Percentiles rank a stretch among this genome's conserved stretches.
These are phyloP conservation scores for Laburnicola sp. DNA, from an alignment of 2,329 filamentous ascomycete species.

Conservation along the genomic window DNA sequence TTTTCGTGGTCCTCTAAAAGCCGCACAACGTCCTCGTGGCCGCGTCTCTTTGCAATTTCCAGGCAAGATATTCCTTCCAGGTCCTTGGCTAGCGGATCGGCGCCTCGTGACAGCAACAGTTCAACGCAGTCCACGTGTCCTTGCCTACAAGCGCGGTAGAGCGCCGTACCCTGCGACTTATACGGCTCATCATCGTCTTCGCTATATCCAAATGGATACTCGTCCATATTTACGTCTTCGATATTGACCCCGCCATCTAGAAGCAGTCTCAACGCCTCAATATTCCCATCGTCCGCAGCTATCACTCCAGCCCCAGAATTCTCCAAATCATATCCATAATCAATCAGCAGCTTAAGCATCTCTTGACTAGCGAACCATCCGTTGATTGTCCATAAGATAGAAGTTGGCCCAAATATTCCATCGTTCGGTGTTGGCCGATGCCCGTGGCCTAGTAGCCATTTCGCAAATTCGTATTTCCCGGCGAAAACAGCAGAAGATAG, in stretches of 20 bases:
- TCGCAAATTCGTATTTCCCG: constrained; percentile 5
- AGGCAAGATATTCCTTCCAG: constrained; percentile 1
- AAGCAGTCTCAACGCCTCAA: constrained; percentile 11
- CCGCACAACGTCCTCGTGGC: constrained; percentile 1
- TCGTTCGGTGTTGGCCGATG: constrained; percentile 7
- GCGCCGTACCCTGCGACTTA: constrained; percentile 11
- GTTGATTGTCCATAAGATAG: not conserved
- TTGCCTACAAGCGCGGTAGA: constrained; percentile 12
- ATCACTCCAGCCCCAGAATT: constrained; percentile 2
- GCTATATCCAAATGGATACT: constrained; percentile 9
- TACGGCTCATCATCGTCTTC: constrained; percentile 8
- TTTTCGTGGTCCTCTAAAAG: constrained; percentile 1
- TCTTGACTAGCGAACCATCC: not conserved
- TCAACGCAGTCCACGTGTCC: constrained; percentile 8
- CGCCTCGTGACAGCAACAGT: constrained; percentile 9
- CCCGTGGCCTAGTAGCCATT: constrained; percentile 13
- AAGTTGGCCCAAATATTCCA: not conserved
- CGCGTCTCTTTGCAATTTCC: constrained; percentile 1
- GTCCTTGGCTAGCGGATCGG: constrained; percentile 2
- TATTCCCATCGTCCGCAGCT: constrained; percentile 11
- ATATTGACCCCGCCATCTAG: constrained; percentile 11
- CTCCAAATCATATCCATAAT: constrained; percentile 9
- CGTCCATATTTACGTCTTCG: constrained; percentile 7
- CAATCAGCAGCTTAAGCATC: constrained; percentile 13
- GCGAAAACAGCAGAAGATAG: constrained; percentile 2